Conservation (phyloP, 371 early-diverging fungal genomes). For the Entomophthora muscae region DNA sequence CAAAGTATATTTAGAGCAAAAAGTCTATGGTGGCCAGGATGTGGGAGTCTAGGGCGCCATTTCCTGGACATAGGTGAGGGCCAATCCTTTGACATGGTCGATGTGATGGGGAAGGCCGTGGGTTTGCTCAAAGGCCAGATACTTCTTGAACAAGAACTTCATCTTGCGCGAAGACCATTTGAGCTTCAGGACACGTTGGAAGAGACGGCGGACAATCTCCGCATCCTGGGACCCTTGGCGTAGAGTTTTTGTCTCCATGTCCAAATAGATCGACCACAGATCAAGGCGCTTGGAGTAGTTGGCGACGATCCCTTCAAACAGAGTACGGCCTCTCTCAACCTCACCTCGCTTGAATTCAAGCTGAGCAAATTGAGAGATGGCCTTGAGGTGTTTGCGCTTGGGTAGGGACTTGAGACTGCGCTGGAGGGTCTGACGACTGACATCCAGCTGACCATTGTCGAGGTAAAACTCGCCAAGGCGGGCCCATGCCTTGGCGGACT, state of each 20-base stretch:
- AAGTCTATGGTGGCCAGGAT: background rate
- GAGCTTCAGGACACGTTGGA: constrained; percentile 67
- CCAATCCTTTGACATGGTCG: constrained; percentile 71
- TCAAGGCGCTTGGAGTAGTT: constrained; percentile 86
- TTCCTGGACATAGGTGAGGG: constrained; percentile 64
- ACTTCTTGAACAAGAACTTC: constrained; percentile 96
- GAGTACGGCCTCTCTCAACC: constrained; percentile 84
- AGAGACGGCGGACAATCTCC: constrained; percentile 44
- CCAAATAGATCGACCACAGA: constrained; percentile 87
- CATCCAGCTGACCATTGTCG: constrained; percentile 49
- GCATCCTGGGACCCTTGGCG: constrained; percentile 21
- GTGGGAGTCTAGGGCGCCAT: background rate
- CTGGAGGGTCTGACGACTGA: constrained; percentile 31
- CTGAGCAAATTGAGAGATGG: constrained; percentile 79
- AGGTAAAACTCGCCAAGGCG: constrained; percentile 60
- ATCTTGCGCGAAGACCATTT: constrained; percentile 95
- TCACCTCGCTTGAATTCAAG: constrained; percentile 89
- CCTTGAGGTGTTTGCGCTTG: constrained; percentile 50
- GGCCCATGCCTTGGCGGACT: constrained; percentile 78
- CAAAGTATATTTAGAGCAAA: background rate
- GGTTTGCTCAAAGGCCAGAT: constrained; percentile 81
- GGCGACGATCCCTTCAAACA: constrained; percentile 84
- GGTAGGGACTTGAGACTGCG: constrained; percentile 59
- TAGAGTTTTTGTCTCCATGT: constrained; percentile 74
- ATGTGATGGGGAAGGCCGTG: constrained; percentile 56